Base-by-base conservation (phyloP, 495 filamentous ascomycete species). In the Sabuloglossum arenarium region DNA sequence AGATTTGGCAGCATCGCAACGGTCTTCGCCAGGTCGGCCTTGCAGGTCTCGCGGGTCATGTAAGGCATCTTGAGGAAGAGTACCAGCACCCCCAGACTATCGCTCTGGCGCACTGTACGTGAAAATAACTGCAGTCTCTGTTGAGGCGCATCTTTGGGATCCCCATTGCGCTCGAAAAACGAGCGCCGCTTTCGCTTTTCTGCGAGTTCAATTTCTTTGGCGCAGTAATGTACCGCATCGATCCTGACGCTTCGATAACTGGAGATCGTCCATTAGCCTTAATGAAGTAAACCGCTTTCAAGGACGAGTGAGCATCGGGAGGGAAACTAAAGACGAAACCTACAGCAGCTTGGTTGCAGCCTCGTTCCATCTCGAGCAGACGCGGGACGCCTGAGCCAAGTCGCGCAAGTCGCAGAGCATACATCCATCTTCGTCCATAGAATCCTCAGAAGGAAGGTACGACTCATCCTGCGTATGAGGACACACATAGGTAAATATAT, bases 321-420 rank as follows among this genome's bases (percentile, higher is more conserved):
- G 6, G 10, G 11, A 12, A 27, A n/a, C 34, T 31, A 32, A 54
- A 30, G 12, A 54, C 47, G 25, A 53, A 55, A 50, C 79, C 60
- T 65, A 87, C 84, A 90, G 70, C 11, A 82, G 60, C 46, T 74
- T 71, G 12, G 75, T 61, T 12, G 72, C 77, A 46, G 71, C 63
- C 24, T 57, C 59, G 62, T 75, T 78, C 89, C 89, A 98, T 60
- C 72, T 74, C 64, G 76, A 79, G 64, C 76, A 84, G 42, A 87
- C 85, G 58, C 75, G 70, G 23, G 80, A 76, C 67, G 85, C 88
- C 62, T 83, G 79, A 43, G 87, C 81, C 56, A 98, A 76, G 65
- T 97, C 89, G 59, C 89, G 83, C 72, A 93, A 77, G 70, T 94
- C 88, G 72, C 91, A 98, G 28, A 94, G 80, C 86, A 90, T 89